Base-by-base conservation (phyloP, 1,284 basidiomycete species). In the Malassezia vespertilionis region DNA sequence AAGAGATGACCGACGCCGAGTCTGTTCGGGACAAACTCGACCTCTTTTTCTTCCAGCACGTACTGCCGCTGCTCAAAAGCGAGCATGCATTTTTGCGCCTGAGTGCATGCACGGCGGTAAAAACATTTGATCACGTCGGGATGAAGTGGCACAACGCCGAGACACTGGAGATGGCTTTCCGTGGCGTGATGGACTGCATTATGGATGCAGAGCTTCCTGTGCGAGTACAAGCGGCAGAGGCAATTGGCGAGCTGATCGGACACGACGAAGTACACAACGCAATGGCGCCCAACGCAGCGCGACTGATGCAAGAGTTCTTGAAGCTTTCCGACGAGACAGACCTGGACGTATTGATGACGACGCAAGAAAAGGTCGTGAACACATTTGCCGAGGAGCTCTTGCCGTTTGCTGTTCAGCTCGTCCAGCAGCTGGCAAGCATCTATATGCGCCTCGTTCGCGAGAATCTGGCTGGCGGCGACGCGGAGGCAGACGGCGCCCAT, bases 271-370 rank as follows among this genome's bases (percentile, higher is more conserved):
- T 90, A 44, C 80, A 80, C 57, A 75, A 71, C 5, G 80, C 80
- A 8, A 80, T 90, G 48, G 78, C 81, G 6, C 82, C 84, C 14
- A 81, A 83, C 63, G 82, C 89, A 28, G 84, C 82, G 33, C 83
- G 86, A 64, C 81, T 91, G 59, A 82, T 91, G 58, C 85, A 88
- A 82, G 86, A 86, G 65, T 75, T 90, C 20, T 77, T 90, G 56
- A 86, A 86, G 71, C 76, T 91, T 30, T 82, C 83, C 6, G 84
- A 89, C 65, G 85, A 89, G 72, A 86, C 85, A 27, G 88, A 91
- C 66, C 74, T 91, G 27, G 87, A 91, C 69, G 78, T 86, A 35
- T 75, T 91, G 40, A 87, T 85, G 60, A 76, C 63, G 74, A 61
- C 80, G 80, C 63, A 87, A 86, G 82, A 85, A 62, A 79, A 80